phyloP scores from a whole-genome alignment of 495 filamentous ascomycete genomes.

The Trypethelium eluteriae region DNA sequence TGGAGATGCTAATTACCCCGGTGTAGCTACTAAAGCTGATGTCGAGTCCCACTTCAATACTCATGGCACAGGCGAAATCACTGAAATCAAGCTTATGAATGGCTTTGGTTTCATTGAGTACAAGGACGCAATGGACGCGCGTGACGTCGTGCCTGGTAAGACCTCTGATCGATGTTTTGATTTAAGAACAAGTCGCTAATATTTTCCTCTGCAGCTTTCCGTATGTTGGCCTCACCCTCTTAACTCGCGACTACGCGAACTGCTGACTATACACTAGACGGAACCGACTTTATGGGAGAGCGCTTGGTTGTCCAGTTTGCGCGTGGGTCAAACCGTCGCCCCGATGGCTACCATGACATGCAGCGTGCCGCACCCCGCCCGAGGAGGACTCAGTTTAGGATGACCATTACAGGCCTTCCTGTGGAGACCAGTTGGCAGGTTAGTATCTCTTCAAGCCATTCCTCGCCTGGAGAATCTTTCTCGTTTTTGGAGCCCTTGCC shows the following conservation, averaged over 20 bases:
- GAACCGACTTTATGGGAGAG: slow-evolving; percentile 95
- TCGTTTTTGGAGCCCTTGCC: slow-evolving; percentile 26
- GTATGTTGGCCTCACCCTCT: slow-evolving; percentile 41
- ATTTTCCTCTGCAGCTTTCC: slow-evolving; percentile 30
- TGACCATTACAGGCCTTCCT: slow-evolving; percentile 95
- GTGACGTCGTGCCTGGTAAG: slow-evolving; percentile 94
- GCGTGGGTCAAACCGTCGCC: slow-evolving; percentile 74
- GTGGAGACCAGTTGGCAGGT: slow-evolving; percentile 99
- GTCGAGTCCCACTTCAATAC: slow-evolving; percentile 92
- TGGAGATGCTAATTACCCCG: slow-evolving; percentile 29
- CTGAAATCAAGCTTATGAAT: slow-evolving; percentile 99
- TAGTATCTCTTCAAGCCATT: slow-evolving; percentile 48
- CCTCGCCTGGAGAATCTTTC: slow-evolving; percentile 33
- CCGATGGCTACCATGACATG: slow-evolving; percentile 62
- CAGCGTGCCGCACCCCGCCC: slow-evolving; percentile 84
- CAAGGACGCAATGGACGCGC: slow-evolving; percentile 92
- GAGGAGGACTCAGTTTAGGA: slow-evolving; percentile 86
- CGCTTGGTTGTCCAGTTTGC: slow-evolving; percentile 96
- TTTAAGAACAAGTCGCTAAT: slow-evolving; percentile 26
- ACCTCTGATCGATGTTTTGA: slow-evolving; percentile 9
- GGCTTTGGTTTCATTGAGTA: slow-evolving; percentile 99
- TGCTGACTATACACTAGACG: slow-evolving; percentile 52
- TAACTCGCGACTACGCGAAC: slow-evolving; percentile 12
- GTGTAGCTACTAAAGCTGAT: slow-evolving; percentile 85
- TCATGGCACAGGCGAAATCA: slow-evolving; percentile 93